Percentiles rank a stretch among this genome's conserved stretches.
These are phyloP conservation scores for Nigrograna mackinnonii DNA, from an alignment of 2,329 filamentous ascomycete genomes.

Conservation along the genomic window DNA sequence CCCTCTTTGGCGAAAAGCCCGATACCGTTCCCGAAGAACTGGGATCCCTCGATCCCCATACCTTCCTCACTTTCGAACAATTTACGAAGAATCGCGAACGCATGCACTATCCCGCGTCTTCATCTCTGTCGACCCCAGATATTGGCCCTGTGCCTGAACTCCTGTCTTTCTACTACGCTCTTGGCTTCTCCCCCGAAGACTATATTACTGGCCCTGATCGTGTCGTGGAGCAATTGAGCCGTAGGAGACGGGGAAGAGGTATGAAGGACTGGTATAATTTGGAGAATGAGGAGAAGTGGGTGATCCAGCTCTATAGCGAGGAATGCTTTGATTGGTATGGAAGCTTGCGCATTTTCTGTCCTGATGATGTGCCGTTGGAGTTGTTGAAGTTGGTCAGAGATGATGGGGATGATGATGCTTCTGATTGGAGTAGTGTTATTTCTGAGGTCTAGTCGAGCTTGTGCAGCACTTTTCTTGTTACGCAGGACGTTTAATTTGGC, in stretches of 20 bases:
- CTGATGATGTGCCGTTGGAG: slow-evolving; percentile 25
- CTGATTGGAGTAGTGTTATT: too few relatives aligned
- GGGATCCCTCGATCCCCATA: slow-evolving; percentile 4
- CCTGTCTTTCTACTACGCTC: too few relatives aligned
- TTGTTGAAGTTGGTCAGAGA: slow-evolving; percentile 27
- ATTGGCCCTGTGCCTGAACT: too few relatives aligned
- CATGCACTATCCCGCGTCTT: slow-evolving; percentile 8
- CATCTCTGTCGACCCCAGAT: not conserved
- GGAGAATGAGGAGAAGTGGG: slow-evolving; percentile 24
- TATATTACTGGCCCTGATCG: too few relatives aligned
- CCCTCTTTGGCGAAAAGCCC: slow-evolving; percentile 18
- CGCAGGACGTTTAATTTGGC: too few relatives aligned
- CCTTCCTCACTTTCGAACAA: slow-evolving; percentile 16
- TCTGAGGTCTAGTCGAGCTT: too few relatives aligned
- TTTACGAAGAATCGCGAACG: slow-evolving; percentile 20
- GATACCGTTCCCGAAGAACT: slow-evolving; percentile 11
- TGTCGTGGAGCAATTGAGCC: slow-evolving; percentile 11
- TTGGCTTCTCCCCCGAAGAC: too few relatives aligned
- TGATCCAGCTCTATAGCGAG: slow-evolving; percentile 30
- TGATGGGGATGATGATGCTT: slow-evolving; percentile 2
- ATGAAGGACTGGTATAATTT: slow-evolving; percentile 16
- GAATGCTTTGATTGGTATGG: slow-evolving; percentile 32
- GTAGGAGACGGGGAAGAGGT: slow-evolving; percentile 4
- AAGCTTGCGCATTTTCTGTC: slow-evolving; percentile 25
- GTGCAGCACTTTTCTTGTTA: too few relatives aligned